Evolutionary conservation across 805 yeast genomes (phyloP).

Genomic region (Candida yuanshanica): DNA sequence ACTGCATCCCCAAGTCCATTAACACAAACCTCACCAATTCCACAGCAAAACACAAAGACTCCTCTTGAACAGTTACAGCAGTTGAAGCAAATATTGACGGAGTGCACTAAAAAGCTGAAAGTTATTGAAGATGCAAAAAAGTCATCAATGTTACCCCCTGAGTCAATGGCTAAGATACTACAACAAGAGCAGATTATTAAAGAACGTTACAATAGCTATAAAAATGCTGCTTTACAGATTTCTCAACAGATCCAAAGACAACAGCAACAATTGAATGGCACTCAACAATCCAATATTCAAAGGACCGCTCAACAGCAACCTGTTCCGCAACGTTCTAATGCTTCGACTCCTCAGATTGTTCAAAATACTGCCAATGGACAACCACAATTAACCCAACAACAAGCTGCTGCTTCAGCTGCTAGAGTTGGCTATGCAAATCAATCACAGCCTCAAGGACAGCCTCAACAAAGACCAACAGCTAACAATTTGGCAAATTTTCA

Average conservation of each 20-base stretch:
- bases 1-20: slow-evolving; percentile 17
- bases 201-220: slow-evolving; percentile 42
- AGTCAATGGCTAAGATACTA: slow-evolving; percentile 37
- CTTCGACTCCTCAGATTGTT: slow-evolving; percentile 4
- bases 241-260: slow-evolving; percentile 11
- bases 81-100: slow-evolving; percentile 41
- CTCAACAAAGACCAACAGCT: slow-evolving; percentile 34
- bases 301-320: not conserved
- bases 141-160: slow-evolving; percentile 38
- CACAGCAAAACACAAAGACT: slow-evolving; percentile 4
- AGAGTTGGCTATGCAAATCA: not conserved
- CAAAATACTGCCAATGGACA: not conserved
- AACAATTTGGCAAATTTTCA: slow-evolving; percentile 3
- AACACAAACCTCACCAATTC: slow-evolving; percentile 9
- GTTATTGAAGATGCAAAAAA: slow-evolving; percentile 44
- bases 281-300: slow-evolving; percentile 15
- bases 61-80: slow-evolving; percentile 34
- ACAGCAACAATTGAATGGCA: slow-evolving; percentile 12
- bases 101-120: slow-evolving; percentile 43
- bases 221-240: slow-evolving; percentile 36
- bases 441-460: slow-evolving; percentile 8
- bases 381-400: slow-evolving; percentile 4
- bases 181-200: slow-evolving; percentile 45
- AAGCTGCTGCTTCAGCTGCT: slow-evolving; percentile 4
- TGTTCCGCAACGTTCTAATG: slow-evolving; percentile 18